Evolutionary conservation across 164 flowering plant genomes (phyloP).

Genomic region (Nymphaea colorata): DNA sequence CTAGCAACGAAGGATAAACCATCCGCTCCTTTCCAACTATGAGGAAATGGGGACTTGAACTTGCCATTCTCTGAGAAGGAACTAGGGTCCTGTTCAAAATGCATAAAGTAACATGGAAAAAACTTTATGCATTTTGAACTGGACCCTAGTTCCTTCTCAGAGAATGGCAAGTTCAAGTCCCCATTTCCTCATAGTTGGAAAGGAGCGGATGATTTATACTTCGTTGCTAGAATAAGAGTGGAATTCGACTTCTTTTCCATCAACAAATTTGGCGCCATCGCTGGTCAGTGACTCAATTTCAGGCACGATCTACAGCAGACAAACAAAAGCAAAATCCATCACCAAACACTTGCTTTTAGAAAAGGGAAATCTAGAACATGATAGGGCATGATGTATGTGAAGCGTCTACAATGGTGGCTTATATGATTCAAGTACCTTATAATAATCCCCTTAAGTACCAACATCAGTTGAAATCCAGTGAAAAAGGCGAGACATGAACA

Average conservation of each 20-base stretch:
- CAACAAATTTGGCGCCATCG: slow-evolving; percentile 33
- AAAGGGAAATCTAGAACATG: background rate
- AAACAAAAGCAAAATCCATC: background rate
- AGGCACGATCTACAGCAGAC: slow-evolving; percentile 18
- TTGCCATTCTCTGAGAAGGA: slow-evolving; percentile 50
- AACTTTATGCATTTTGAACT: slow-evolving; percentile 8
- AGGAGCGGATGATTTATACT: slow-evolving; percentile 48
- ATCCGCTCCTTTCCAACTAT: slow-evolving; percentile 56
- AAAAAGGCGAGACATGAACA: background rate
- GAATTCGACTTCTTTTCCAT: slow-evolving; percentile 37
- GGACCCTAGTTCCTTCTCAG: slow-evolving; percentile 52
- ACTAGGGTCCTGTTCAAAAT: slow-evolving; percentile 35
- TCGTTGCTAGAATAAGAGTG: slow-evolving; percentile 60
- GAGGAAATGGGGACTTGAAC: slow-evolving; percentile 44
- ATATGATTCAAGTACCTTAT: background rate
- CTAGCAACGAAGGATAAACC: slow-evolving; percentile 67
- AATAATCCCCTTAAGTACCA: background rate
- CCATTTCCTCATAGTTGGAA: slow-evolving; percentile 66
- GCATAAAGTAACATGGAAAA: background rate
- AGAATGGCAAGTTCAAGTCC: slow-evolving; percentile 42
- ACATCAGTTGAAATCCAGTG: background rate
- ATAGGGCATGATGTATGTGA: background rate
- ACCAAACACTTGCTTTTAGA: background rate
- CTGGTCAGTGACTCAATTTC: slow-evolving; percentile 39
- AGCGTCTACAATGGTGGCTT: background rate